These are phyloP conservation scores for Fusarium domesticum DNA, from an alignment of 2,329 filamentous ascomycete species.

Conservation along the genomic window DNA sequence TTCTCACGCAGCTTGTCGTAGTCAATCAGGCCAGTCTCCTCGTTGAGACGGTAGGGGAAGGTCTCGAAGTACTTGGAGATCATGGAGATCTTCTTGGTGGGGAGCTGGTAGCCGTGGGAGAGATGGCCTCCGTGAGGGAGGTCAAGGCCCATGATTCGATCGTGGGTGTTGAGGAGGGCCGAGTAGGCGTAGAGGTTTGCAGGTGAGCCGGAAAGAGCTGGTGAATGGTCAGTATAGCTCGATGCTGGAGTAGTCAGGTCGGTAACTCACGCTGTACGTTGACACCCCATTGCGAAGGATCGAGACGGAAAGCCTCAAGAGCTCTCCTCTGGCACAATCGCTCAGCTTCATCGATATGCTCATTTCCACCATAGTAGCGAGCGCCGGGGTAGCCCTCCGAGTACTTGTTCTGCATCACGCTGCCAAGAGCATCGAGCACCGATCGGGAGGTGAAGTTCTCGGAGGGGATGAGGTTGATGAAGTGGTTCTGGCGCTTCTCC, in stretches of 20 bases:
- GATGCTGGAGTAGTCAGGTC: neutral
- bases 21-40: constrained; percentile 85
- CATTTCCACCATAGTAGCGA: constrained; percentile 91
- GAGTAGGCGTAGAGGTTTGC: constrained; percentile 89
- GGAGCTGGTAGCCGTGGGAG: constrained; percentile 92
- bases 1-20: constrained; percentile 84
- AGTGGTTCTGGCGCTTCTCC: constrained; percentile 91
- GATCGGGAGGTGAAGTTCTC: constrained; percentile 91
- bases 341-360: constrained; percentile 88
- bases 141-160: constrained; percentile 92
- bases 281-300: constrained; percentile 85
- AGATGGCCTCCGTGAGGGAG: constrained; percentile 92
- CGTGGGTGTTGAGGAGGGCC: constrained; percentile 83
- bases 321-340: constrained; percentile 82
- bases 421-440: constrained; percentile 81
- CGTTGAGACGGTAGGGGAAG: constrained; percentile 85
- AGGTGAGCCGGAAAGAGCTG: constrained; percentile 68
- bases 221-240: constrained; percentile 2
- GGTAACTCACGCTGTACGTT: constrained; percentile 76
- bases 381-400: constrained; percentile 95
- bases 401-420: constrained; percentile 97
- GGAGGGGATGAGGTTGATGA: constrained; percentile 90
- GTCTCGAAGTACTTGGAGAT: constrained; percentile 98
- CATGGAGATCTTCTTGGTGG: constrained; percentile 86
- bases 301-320: constrained; percentile 77